Conservation (phyloP, 495 filamentous ascomycete species). For the Diplogelasinospora grovesii region DNA sequence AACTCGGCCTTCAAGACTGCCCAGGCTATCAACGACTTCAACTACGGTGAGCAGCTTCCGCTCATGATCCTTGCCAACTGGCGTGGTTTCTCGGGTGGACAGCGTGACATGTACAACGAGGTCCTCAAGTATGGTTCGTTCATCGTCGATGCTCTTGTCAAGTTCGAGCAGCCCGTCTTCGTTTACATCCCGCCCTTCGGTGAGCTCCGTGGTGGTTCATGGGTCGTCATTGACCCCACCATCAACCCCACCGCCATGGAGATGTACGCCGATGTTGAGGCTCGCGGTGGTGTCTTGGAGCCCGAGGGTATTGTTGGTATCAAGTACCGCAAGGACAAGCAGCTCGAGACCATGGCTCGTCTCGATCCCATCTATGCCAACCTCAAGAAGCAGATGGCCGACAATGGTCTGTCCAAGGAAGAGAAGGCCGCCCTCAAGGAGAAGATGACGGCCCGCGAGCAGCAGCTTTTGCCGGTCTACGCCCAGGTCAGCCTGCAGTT, state of each 20-base stretch:
- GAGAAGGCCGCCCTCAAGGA: slow-evolving; percentile 71
- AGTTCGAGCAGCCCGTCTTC: slow-evolving; percentile 97
- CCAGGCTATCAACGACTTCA: slow-evolving; percentile 97
- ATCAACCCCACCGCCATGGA: slow-evolving; percentile 97
- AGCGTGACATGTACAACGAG: slow-evolving; percentile 99
- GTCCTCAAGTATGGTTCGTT: slow-evolving; percentile 98
- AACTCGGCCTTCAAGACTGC: slow-evolving; percentile 99
- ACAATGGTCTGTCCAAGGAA: slow-evolving; percentile 62
- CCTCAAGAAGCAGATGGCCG: slow-evolving; percentile 68
- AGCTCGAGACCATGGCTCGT: slow-evolving; percentile 96
- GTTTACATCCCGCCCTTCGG: slow-evolving; percentile 97
- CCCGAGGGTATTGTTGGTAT: slow-evolving; percentile 97
- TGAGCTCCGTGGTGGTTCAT: slow-evolving; percentile 96
- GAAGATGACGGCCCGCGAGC: slow-evolving; percentile 82
- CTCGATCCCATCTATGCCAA: slow-evolving; percentile 77
- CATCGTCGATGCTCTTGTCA: slow-evolving; percentile 96
- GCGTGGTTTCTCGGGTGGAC: slow-evolving; percentile 98
- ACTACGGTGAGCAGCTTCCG: slow-evolving; percentile 95
- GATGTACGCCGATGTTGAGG: slow-evolving; percentile 97
- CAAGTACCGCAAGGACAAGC: slow-evolving; percentile 96
- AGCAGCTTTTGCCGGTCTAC: slow-evolving; percentile 85
- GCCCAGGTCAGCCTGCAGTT: slow-evolving; percentile 89
- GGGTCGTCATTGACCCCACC: slow-evolving; percentile 97
- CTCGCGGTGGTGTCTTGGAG: slow-evolving; percentile 94
- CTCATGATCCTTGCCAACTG: slow-evolving; percentile 99